These are phyloP conservation scores for Schizonepeta tenuifolia DNA, from an alignment of 257 asterid genomes.

Conservation along the genomic window DNA sequence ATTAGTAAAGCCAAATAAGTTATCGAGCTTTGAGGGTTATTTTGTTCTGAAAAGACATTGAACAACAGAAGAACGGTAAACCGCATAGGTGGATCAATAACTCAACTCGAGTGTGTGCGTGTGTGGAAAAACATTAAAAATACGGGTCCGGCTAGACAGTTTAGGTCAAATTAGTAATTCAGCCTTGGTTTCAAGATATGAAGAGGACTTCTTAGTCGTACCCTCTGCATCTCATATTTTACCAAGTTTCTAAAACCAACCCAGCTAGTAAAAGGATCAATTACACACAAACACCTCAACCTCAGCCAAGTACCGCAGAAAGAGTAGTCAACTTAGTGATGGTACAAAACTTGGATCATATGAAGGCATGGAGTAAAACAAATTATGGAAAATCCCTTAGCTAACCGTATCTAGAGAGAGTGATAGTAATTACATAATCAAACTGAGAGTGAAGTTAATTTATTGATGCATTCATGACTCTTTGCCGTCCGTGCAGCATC, in stretches of 20 bases:
- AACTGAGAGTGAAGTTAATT: slow-evolving; percentile 4
- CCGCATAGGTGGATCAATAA: background rate
- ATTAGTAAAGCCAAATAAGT: background rate
- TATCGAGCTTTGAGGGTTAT: background rate
- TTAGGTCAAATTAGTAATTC: background rate
- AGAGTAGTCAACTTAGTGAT: background rate
- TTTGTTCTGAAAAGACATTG: background rate
- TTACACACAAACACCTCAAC: background rate
- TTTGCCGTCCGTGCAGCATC: background rate
- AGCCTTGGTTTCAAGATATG: background rate
- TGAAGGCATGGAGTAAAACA: background rate
- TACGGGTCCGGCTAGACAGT: background rate
- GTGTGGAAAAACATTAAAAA: background rate
- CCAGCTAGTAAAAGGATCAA: background rate
- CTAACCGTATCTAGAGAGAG: slow-evolving; percentile 14
- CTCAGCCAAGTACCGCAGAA: background rate
- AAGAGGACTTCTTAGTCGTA: background rate
- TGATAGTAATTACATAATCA: background rate
- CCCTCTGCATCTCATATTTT: slow-evolving; percentile 14
- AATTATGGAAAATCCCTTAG: background rate
- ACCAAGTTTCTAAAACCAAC: slow-evolving; percentile 11
- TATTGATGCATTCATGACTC: slow-evolving; percentile 14
- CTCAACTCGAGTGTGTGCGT: background rate
- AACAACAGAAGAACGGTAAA: background rate
- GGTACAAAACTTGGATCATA: background rate